Evolutionary conservation across 176 grass and related monocot genomes (phyloP), one percentile per base, ranked within the genome.

Genomic region (Canna indica): DNA sequence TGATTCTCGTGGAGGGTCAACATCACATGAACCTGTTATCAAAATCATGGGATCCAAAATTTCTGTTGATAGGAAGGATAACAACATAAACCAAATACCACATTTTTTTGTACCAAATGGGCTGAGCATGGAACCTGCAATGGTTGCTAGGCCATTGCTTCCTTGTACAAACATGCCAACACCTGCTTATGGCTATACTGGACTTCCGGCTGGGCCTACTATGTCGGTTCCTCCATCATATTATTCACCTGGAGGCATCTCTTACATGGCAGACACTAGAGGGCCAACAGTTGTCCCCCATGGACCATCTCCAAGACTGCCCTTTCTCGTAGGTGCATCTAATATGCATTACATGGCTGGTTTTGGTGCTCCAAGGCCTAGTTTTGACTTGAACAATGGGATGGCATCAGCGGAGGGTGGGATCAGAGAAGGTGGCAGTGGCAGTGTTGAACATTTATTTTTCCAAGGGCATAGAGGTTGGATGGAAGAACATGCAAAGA

Each of bases 231-330:
- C 73, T 64, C 1, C 29, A 35, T 20, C 74, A 50, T 45, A 47
- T 47, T 65, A 65, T 65, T 18, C 36, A 48, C 61, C 59, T 67
- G 74, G 74, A 16, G 52, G 4, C 61, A 36, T 66, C 26, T 44
- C 61, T 24, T 67, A 76, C 60, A 67, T 76, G 74, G 29, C 36
- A 17, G 72, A 74, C 38, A 14, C 72, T 25, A 60, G 54, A 66
- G 63, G 68, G 14, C 15, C 45, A 20, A 24, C 20, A 50, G 31
- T 45, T 7, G 12, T 65, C 35, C 28, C 59, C 0, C 73, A 66
- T 32, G 59, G 28, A 1, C 4, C 59, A 26, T 48, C 45, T 11
- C 27, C 41, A 3, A 48, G 59, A 12, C 74, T 45, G 0, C 28
- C 58, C 46, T 65, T 76, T 48, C 10, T 65, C 17, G 32, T 65